Conservation (phyloP, 345 rosid species). For the Camelina neglecta region DNA sequence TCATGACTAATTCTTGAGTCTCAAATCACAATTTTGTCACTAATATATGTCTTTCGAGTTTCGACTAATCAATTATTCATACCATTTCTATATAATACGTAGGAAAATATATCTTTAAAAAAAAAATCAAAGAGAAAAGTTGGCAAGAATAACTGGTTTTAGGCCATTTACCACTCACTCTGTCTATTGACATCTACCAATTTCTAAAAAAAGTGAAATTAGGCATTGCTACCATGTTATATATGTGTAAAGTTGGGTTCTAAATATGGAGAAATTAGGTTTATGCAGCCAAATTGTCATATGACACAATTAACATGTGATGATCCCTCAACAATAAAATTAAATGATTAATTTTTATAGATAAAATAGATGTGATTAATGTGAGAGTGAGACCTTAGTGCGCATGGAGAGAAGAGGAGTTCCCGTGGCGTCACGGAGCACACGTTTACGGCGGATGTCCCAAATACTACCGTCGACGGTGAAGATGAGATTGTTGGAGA, state of each 20-base stretch:
- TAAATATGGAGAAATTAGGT: not conserved
- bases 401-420: conserved; percentile 58
- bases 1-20: not conserved
- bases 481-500: conserved; percentile 56
- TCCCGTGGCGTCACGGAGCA: conserved; percentile 62
- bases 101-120: not conserved
- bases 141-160: conserved; percentile 25
- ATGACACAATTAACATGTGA: conserved; percentile 13
- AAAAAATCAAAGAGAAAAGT: conserved; percentile 9
- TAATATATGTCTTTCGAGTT: not conserved
- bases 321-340: not conserved
- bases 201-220: conserved; percentile 11
- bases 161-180: conserved; percentile 25
- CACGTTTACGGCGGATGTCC: conserved; percentile 53
- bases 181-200: conserved; percentile 32
- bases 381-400: conserved; percentile 50
- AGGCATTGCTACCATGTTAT: conserved; percentile 12
- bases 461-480: conserved; percentile 57
- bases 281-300: conserved; percentile 4
- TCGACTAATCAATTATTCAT: not conserved
- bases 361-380: not conserved
- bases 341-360: not conserved
- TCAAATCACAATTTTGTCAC: not conserved
- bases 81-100: not conserved
- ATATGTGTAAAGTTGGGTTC: not conserved